phyloP scores from a whole-genome alignment of 345 rosid genomes.

The Barbarea vulgaris region DNA sequence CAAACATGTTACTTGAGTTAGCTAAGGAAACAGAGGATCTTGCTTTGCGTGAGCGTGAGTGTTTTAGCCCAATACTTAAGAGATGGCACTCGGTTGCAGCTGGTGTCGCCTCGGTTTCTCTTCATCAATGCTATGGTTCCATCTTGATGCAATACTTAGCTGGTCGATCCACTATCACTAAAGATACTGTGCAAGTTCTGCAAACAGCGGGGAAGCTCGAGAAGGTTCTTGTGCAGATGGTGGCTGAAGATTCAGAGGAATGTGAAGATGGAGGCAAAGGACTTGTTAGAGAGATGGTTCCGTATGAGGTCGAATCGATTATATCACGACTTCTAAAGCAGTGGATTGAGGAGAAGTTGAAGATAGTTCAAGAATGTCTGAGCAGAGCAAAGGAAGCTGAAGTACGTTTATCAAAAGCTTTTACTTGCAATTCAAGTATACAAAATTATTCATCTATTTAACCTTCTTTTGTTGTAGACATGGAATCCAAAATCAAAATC shows the following conservation, averaged over 20 bases:
- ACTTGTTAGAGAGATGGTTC: slow-evolving; percentile 79
- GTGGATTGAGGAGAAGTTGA: slow-evolving; percentile 68
- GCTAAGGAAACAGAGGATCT: slow-evolving; percentile 76
- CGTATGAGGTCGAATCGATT: slow-evolving; percentile 72
- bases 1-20: slow-evolving; percentile 54
- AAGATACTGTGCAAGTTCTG: slow-evolving; percentile 62
- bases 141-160: slow-evolving; percentile 69
- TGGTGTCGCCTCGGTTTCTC: slow-evolving; percentile 65
- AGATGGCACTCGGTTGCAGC: slow-evolving; percentile 68
- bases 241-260: slow-evolving; percentile 80
- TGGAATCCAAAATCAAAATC: slow-evolving; percentile 96
- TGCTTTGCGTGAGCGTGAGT: slow-evolving; percentile 67
- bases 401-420: slow-evolving; percentile 45
- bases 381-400: slow-evolving; percentile 73
- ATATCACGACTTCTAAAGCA: slow-evolving; percentile 48
- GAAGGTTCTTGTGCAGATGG: slow-evolving; percentile 77
- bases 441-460: neutral
- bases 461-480: slow-evolving; percentile 46
- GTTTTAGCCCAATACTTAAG: slow-evolving; percentile 70
- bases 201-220: slow-evolving; percentile 78
- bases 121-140: slow-evolving; percentile 73
- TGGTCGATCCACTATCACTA: slow-evolving; percentile 45
- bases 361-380: slow-evolving; percentile 49
- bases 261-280: slow-evolving; percentile 87
- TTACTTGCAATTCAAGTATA: neutral